phyloP scores from a whole-genome alignment of 495 filamentous ascomycete genomes.

The Aspergillus biplanus region DNA sequence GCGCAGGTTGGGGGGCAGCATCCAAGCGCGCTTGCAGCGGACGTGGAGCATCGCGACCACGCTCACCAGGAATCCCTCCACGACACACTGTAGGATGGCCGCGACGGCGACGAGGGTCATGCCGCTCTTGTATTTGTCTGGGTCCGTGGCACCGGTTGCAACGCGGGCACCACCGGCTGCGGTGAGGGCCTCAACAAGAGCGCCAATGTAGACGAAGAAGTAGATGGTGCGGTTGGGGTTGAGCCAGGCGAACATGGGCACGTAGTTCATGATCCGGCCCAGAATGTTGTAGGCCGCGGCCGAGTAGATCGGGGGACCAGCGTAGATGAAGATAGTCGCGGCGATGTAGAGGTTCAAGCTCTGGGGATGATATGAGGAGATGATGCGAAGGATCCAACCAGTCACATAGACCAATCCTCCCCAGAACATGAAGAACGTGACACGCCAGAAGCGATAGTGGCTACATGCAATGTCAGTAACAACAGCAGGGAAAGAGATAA shows the following conservation, averaged over 20 bases:
- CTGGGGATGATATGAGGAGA: constrained; percentile 39
- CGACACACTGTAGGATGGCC: constrained; percentile 39
- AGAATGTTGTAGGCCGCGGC: constrained; percentile 63
- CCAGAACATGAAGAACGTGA: constrained; percentile 51
- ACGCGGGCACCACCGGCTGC: constrained; percentile 44
- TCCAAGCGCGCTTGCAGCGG: constrained; percentile 26
- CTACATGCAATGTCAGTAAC: constrained; percentile 16
- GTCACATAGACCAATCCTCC: constrained; percentile 43
- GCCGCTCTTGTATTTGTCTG: constrained; percentile 29
- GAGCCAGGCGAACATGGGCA: constrained; percentile 46
- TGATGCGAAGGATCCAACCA: constrained; percentile 45
- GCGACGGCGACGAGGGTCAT: constrained; percentile 38
- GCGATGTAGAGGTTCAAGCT: constrained; percentile 52
- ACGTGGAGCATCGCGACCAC: constrained; percentile 42
- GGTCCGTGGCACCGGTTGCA: constrained; percentile 28
- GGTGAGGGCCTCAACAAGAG: constrained; percentile 37
- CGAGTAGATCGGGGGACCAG: constrained; percentile 58
- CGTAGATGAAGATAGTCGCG: constrained; percentile 54
- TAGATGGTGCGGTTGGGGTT: constrained; percentile 39
- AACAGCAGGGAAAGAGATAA: neutral
- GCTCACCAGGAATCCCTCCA: constrained; percentile 37
- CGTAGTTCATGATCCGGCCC: constrained; percentile 54
- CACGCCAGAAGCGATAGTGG: constrained; percentile 44
- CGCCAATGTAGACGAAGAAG: constrained; percentile 19
- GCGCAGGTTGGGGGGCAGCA: constrained; percentile 38